Evolutionary conservation across 2,329 filamentous ascomycete genomes (phyloP).

Genomic region (Boeremia lycopersici): DNA sequence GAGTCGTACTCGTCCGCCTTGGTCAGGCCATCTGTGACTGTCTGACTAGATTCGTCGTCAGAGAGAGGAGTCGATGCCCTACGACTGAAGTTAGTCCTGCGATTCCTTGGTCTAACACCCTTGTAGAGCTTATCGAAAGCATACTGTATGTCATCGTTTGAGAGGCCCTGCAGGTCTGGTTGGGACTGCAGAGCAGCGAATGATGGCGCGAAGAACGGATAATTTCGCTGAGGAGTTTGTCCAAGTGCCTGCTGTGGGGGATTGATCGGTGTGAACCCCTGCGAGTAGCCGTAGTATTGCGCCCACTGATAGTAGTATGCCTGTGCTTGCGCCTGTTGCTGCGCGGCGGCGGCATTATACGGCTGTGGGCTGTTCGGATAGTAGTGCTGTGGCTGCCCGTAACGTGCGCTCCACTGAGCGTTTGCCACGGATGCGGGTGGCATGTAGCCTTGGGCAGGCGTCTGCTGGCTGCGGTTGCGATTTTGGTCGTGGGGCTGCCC

Average conservation of each 20-base stretch:
- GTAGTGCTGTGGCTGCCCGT: constrained; percentile 17
- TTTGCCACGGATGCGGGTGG: constrained; percentile 11
- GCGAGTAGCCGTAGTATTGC: constrained; percentile 17
- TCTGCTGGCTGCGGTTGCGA: constrained; percentile 17
- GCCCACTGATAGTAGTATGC: constrained; percentile 31
- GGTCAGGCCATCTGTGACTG: constrained; percentile 7
- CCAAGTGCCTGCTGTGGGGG: constrained; percentile 16
- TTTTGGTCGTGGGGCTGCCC: constrained; percentile 16
- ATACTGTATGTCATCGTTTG: constrained; percentile 28
- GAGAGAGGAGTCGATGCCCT: constrained; percentile 24
- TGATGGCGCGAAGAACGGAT: constrained; percentile 20
- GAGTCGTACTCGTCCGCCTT: constrained; percentile 28
- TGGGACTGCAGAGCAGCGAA: constrained; percentile 22
- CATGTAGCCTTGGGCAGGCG: constrained; percentile 4
- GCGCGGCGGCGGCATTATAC: constrained; percentile 18
- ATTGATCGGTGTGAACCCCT: constrained; percentile 16
- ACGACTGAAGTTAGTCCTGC: constrained; percentile 20
- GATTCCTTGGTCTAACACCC: constrained; percentile 16
- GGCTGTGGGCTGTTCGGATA: constrained; percentile 14
- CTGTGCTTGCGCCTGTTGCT: constrained; percentile 24
- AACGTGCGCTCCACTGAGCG: constrained; percentile 7
- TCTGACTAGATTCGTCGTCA: constrained; percentile 4
- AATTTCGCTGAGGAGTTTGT: constrained; percentile 18
- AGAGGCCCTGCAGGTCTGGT: constrained; percentile 15
- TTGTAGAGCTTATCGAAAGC: constrained; percentile 24